phyloP scores from a whole-genome alignment of 441 rosid genomes.

The Geranium incanum region DNA sequence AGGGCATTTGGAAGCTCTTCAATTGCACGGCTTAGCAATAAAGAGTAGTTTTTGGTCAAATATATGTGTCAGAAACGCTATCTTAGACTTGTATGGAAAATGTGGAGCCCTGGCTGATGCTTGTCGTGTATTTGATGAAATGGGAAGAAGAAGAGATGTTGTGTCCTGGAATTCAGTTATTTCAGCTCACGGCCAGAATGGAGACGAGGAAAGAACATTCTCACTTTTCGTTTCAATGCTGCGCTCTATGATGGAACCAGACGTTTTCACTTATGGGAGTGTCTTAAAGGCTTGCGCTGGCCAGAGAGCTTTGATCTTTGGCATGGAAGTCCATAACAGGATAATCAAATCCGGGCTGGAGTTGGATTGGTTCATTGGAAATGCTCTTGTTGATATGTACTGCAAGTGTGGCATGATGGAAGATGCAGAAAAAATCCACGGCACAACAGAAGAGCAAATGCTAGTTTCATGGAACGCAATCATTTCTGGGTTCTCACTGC shows the following conservation, averaged over 20 bases:
- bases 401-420: constrained; percentile 67
- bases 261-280: constrained; percentile 47
- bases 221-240: constrained; percentile 59
- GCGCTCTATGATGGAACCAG: constrained; percentile 54
- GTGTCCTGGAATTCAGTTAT: constrained; percentile 93
- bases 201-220: constrained; percentile 46
- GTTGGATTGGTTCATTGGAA: constrained; percentile 53
- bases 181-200: constrained; percentile 73
- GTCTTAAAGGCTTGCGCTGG: constrained; percentile 68
- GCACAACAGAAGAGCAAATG: constrained; percentile 41
- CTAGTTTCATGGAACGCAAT: constrained; percentile 87
- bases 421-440: constrained; percentile 63
- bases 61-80: constrained; percentile 71
- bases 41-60: constrained; percentile 38
- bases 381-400: constrained; percentile 81
- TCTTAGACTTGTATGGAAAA: constrained; percentile 89
- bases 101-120: constrained; percentile 71
- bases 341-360: constrained; percentile 65
- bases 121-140: constrained; percentile 49
- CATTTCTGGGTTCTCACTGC: constrained; percentile 61
- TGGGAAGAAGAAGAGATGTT: constrained; percentile 58
- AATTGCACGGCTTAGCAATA: constrained; percentile 48
- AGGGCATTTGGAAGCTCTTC: constrained; percentile 58
- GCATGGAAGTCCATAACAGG: constrained; percentile 64
- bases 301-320: constrained; percentile 33